Base-by-base conservation (phyloP, 2,329 filamentous ascomycete species). In the Cladosporium oxysporum region DNA sequence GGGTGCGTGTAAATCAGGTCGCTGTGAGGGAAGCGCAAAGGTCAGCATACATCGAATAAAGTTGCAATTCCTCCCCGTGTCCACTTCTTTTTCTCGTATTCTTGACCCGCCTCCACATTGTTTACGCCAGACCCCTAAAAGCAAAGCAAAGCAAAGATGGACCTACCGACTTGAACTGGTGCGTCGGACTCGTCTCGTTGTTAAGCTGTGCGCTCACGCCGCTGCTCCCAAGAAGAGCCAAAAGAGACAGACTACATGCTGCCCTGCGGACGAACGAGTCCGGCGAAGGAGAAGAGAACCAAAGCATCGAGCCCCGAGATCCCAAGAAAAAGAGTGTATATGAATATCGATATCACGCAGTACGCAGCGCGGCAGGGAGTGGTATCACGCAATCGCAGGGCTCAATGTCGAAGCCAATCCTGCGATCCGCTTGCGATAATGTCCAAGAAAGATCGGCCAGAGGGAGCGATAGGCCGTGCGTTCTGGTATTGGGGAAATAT, bases 1-100 rank as follows among this genome's bases (percentile, higher is more conserved):
- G 11, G 77, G 77, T 16, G 78, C 74, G 67, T 78, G 76, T 31
- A 79, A 71, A 67, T 79, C 77, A 10, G 78, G 78, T 71, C 77
- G 72, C 77, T 78, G 69, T 16, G 31, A 59, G 28, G 28, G n/a
- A 31, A 52, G n/a, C 18, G 12, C 26, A 33, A 35, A 62, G 29
- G 65, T 72, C 64, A 73, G 69, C 58, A 64, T 21, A 7, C n/a
- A 31, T 28, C 23, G 23, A 62, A 62, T 33, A 47, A 21, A 47
- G 41, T 47, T 47, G 41, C 41, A 47, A 23, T 21, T 47, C 41
- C 18, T 3, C 21, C 41, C 41, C n/a, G 41, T 21, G 41, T 52
- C 50, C 47, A 33, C 60, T 52, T 11, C 26, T 49, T n/a, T 28
- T 28, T 16, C 41, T 47, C 41, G 41, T 47, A 47, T 23, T 47